Evolutionary conservation across 768 basidiomycete species (phyloP).

Genomic region (Kwoniella europaea): DNA sequence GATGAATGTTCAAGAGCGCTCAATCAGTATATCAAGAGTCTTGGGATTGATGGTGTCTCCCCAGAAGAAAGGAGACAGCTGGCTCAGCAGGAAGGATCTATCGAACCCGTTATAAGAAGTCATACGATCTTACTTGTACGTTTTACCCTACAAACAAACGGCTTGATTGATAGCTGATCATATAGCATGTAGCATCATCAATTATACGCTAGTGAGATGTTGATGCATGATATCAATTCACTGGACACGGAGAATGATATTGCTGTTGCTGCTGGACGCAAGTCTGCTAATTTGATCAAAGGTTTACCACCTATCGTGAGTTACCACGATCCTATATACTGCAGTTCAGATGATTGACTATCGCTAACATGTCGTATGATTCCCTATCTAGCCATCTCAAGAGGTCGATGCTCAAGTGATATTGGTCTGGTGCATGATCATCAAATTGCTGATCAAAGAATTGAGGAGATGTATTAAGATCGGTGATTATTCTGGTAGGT

Average conservation of each 20-base stretch:
- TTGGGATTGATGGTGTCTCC: constrained; percentile 43
- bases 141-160: not conserved
- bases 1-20: constrained; percentile 35
- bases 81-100: constrained; percentile 31
- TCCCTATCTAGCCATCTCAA: constrained; percentile 27
- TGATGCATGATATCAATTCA: constrained; percentile 51
- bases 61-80: constrained; percentile 35
- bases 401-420: constrained; percentile 45
- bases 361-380: no score
- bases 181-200: constrained; percentile 36
- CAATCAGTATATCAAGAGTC: constrained; percentile 31
- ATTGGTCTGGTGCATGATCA: constrained; percentile 47
- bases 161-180: constrained; percentile 9
- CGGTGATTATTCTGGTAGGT: constrained; percentile 28
- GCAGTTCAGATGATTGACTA: no score
- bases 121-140: constrained; percentile 42
- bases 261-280: constrained; percentile 37
- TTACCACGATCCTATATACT: no score
- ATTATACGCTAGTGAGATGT: constrained; percentile 38
- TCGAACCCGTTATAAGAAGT: constrained; percentile 29
- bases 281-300: constrained; percentile 33
- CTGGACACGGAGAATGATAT: constrained; percentile 43
- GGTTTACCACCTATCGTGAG: constrained; percentile 39
- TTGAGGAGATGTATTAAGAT: constrained; percentile 29
- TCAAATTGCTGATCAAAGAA: constrained; percentile 44